Evolutionary conservation across 352 stramenopile genomes (phyloP), one percentile per base, ranked within the genome.

Genomic region (Pythium phragmitis): DNA sequence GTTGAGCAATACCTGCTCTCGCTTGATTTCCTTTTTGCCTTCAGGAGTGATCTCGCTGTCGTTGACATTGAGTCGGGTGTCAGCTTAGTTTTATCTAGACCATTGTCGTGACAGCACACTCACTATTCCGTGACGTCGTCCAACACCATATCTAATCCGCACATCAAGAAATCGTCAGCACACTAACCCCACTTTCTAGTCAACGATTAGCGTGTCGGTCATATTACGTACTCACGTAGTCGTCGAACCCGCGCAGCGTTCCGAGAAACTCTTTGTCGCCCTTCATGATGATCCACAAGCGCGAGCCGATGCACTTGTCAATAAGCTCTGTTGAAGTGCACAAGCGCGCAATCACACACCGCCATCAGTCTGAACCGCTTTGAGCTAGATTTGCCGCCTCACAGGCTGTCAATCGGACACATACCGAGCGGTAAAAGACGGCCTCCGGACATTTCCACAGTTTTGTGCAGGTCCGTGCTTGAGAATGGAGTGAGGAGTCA

Each of bases 201-300:
- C 21, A 16, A 21, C 5, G 11, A 13, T 8, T 11, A 19, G 4
- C 23, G n/a, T 45, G 17, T 21, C 17, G 33, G 13, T 8, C 26
- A 23, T 28, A 17, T 30, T 53, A 93, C 85, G 68, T 92, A 96
- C 97, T 98, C 51, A 98, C 95, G 80, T 98, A 98, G 72, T 98
- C 94, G 69, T 98, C 96, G 65, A 98, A 98, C 19, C 96, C 96
- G 46, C 90, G 79, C 23, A 98, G 80, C 30, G 95, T 98, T 37
- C 96, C 96, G 26, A 98, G 69, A 65, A 98, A 91, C 72, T 98
- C 96, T 73, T 98, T 98, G 74, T 98, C 89, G 45, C 96, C 96
- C 74, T 99, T 98, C 96, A 99, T 99, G 70, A 99, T 95, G 69
- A 99, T 98, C 97, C 97, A 99, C 51, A 99, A 92, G 58, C 92